A percentile compares a stretch with the other conserved stretches of the same genome.
Evolutionary conservation across 257 asterid species (phyloP).

Genomic region (Lantana camara): DNA sequence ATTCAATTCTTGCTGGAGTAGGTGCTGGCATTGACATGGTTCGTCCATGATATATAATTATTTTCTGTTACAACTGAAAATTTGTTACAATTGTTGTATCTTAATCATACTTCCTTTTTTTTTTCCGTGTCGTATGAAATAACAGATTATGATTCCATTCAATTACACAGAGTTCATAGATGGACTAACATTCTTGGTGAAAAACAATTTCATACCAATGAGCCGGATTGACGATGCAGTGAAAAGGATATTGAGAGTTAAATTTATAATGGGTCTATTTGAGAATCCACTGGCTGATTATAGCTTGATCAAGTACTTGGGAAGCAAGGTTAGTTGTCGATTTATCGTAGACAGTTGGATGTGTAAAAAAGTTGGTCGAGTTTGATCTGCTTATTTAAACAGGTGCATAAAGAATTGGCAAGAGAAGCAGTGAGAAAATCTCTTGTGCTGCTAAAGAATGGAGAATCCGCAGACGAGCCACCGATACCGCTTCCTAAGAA

Average conservation of each 20-base stretch:
- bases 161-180: constrained; percentile 59
- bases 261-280: constrained; percentile 68
- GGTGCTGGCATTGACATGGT: constrained; percentile 54
- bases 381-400: background rate
- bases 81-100: too few relatives aligned
- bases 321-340: constrained; percentile 46
- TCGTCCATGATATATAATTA: too few relatives aligned
- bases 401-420: constrained; percentile 55
- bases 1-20: constrained; percentile 40
- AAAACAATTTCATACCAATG: constrained; percentile 46
- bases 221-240: constrained; percentile 78
- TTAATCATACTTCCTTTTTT: too few relatives aligned
- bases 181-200: constrained; percentile 56
- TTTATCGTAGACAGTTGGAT: too few relatives aligned
- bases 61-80: too few relatives aligned
- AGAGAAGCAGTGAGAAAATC: constrained; percentile 60
- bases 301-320: constrained; percentile 65
- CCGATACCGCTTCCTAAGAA: constrained; percentile 49
- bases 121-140: too few relatives aligned
- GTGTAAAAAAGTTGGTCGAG: too few relatives aligned
- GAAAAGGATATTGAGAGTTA: constrained; percentile 62
- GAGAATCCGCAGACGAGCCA: constrained; percentile 34
- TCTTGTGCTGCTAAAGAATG: constrained; percentile 59
- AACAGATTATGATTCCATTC: constrained; percentile 77
- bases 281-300: constrained; percentile 71